Base-by-base conservation (phyloP, 371 early-diverging fungal species). In the Zychaea mexicana region DNA sequence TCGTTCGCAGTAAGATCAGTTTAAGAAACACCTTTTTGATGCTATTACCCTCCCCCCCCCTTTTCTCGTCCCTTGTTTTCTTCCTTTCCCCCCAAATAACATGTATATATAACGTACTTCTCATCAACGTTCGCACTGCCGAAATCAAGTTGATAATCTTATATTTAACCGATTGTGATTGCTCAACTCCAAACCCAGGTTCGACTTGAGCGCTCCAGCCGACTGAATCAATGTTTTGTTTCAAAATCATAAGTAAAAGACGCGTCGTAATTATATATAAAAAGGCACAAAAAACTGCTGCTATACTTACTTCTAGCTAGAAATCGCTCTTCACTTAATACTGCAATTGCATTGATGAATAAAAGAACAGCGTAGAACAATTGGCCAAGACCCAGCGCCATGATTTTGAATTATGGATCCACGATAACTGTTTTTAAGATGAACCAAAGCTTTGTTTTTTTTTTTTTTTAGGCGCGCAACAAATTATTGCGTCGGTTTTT, bases 291-390 rank as follows among this genome's bases (percentile, higher is more conserved):
- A 5, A 17, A 19, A 10, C 10, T 10, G n/a, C 6, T 12, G 5
- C 17, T 19, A 28, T 10, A 19, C 86, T 75, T 90, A 96, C 97
- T 95, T 77, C 94, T 77, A 9, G 96, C 94, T 30, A 98, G 84
- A 69, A 98, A 98, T 32, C 98, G 88, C 59, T 98, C 95, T 81
- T 98, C 97, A 70, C 94, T 93, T 52, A 98, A 78, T 52, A 98
- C 88, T 39, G 96, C 97, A 31, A 98, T 83, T 39, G 94, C 92
- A 77, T 98, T 98, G 67, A 96, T 86, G 68, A 95, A 80, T 67
- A 95, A 85, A 42, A 96, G 79, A 53, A 83, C 65, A 17, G 91
- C 88, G 67, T 94, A 91, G 56, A 96, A 78, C 52, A 96, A 72
- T 33, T 86, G 87, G 36, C 92, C 93, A 47, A 94, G 77, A 39